These are phyloP conservation scores for Tolypocladium inflatum DNA, from an alignment of 2,329 filamentous ascomycete species.

Conservation along the genomic window DNA sequence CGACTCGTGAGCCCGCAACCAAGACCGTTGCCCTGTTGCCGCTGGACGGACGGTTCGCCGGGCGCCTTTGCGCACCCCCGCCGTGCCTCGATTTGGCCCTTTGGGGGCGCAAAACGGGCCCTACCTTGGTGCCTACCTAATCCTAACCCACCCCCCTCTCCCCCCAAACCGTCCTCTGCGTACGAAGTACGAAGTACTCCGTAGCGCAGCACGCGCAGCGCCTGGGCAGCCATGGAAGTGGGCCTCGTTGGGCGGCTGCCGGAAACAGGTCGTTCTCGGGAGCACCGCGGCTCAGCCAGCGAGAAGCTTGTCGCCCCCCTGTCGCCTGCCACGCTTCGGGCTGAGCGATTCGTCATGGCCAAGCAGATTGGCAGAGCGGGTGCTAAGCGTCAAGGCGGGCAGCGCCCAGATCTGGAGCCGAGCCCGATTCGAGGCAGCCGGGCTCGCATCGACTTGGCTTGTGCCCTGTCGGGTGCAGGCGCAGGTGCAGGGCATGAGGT, in stretches of 20 bases:
- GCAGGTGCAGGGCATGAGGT: background rate
- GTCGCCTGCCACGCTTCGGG: background rate
- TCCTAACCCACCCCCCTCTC: background rate
- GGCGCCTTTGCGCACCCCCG: background rate
- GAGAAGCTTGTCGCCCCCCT: slow-evolving; percentile 1
- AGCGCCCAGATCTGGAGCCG: background rate
- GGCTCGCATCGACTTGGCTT: background rate
- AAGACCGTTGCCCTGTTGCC: background rate
- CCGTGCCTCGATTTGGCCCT: background rate
- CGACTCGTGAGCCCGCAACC: background rate
- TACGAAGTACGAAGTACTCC: too few relatives aligned
- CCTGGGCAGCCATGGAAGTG: background rate
- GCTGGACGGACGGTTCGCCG: background rate
- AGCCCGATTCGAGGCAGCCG: background rate
- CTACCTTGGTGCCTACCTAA: too few relatives aligned
- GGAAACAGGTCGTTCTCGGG: slow-evolving; percentile 7
- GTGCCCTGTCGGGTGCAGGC: background rate
- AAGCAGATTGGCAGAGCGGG: background rate
- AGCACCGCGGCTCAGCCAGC: slow-evolving; percentile 7
- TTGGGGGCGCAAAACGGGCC: background rate
- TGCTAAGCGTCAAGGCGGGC: background rate
- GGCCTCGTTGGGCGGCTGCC: slow-evolving; percentile 1
- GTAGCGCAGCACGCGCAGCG: background rate
- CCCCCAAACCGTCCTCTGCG: background rate
- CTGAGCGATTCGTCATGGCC: background rate